Conservation (phyloP, 2,329 filamentous ascomycete species). For the Epichloe uncinata region DNA sequence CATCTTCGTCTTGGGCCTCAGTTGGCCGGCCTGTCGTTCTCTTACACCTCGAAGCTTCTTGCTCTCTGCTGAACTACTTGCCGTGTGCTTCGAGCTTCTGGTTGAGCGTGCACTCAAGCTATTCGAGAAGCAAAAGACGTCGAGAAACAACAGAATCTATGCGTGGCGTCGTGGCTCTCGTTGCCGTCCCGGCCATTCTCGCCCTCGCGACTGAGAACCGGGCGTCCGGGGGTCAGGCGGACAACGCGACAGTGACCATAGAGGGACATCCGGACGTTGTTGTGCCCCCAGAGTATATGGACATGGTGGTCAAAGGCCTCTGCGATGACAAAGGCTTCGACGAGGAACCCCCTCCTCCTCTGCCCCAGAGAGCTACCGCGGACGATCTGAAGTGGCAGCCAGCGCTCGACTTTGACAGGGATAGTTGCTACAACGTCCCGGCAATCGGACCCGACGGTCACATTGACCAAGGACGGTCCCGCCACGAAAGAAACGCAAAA, state of each 20-base stretch:
- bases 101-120: too few relatives aligned
- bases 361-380: slow-evolving; percentile 10
- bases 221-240: background rate
- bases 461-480: slow-evolving; percentile 18
- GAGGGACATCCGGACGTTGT: background rate
- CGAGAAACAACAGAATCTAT: background rate
- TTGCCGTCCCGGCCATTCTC: background rate
- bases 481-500: slow-evolving; percentile 14
- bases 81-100: background rate
- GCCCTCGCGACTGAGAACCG: background rate
- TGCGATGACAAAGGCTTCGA: slow-evolving; percentile 6
- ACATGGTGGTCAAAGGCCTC: background rate
- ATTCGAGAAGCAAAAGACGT: background rate
- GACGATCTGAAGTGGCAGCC: slow-evolving; percentile 15
- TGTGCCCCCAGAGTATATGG: background rate
- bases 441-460: slow-evolving; percentile 23
- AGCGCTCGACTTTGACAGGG: slow-evolving; percentile 19
- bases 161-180: background rate
- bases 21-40: too few relatives aligned
- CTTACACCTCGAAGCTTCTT: background rate
- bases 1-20: too few relatives aligned
- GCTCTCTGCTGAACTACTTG: background rate
- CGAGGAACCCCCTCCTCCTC: slow-evolving; percentile 10
- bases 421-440: slow-evolving; percentile 27
- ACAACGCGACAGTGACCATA: background rate